phyloP scores from a whole-genome alignment of 345 rosid genomes.

The Arabis hirsuta region DNA sequence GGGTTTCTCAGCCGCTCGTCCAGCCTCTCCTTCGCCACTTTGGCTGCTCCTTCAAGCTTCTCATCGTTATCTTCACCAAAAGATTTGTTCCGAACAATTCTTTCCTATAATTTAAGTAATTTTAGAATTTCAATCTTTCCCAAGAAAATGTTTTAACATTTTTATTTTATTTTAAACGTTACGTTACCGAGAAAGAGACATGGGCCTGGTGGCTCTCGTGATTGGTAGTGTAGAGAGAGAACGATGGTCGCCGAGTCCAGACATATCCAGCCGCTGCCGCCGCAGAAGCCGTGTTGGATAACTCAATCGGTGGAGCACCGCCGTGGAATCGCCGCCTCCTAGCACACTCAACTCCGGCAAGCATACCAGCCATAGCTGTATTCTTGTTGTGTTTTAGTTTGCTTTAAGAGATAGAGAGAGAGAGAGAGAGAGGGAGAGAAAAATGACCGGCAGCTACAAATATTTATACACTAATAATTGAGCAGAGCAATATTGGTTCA shows the following conservation, averaged over 20 bases:
- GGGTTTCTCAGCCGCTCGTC: slow-evolving; percentile 63
- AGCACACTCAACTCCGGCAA: slow-evolving; percentile 86
- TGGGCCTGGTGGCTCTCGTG: slow-evolving; percentile 48
- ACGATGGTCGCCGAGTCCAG: slow-evolving; percentile 57
- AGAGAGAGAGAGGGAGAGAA: background rate
- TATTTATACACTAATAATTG: slow-evolving; percentile 32
- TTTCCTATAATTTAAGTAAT: slow-evolving; percentile 36
- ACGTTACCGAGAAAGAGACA: slow-evolving; percentile 31
- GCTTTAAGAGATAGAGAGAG: background rate
- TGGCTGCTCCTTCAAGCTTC: slow-evolving; percentile 65
- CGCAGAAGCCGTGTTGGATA: slow-evolving; percentile 30
- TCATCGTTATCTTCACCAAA: slow-evolving; percentile 47
- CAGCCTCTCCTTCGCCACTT: slow-evolving; percentile 85
- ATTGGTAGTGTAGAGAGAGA: slow-evolving; percentile 64
- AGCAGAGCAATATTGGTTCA: slow-evolving; percentile 14
- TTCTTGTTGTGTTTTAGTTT: slow-evolving; percentile 29
- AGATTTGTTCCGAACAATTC: slow-evolving; percentile 44
- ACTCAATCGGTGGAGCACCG: slow-evolving; percentile 53
- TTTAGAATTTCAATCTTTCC: background rate
- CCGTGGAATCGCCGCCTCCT: slow-evolving; percentile 74
- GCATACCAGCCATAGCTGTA: slow-evolving; percentile 74
- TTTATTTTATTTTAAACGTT: background rate
- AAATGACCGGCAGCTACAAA: slow-evolving; percentile 7
- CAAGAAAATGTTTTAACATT: background rate
- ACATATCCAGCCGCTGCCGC: slow-evolving; percentile 31